A percentile compares a stretch with the other conserved stretches of the same genome.
These are phyloP conservation scores for Paragyromitra xinjiangensis DNA, from an alignment of 495 filamentous ascomycete genomes.

Conservation along the genomic window DNA sequence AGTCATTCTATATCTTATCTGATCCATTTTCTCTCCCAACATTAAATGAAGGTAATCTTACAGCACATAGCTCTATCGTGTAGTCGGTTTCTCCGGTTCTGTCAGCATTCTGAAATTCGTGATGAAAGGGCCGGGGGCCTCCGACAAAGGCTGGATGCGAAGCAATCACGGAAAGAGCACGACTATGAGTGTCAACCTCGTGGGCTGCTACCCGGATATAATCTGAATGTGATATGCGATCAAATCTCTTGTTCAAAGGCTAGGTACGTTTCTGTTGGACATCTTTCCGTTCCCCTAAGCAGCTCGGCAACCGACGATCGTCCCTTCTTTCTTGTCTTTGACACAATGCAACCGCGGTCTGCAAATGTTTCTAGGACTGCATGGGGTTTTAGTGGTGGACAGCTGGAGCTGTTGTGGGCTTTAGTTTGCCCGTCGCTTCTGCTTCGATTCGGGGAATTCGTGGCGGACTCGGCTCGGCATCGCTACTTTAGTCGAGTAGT, in stretches of 20 bases:
- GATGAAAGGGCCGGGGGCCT: constrained; percentile 23
- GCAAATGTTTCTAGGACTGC: constrained; percentile 36
- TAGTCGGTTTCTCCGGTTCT: constrained; percentile 13
- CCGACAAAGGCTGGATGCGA: constrained; percentile 30
- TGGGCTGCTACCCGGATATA: constrained; percentile 44
- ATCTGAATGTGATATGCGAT: constrained; percentile 49
- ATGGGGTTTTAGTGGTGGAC: constrained; percentile 20
- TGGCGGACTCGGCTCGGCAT: constrained; percentile 44
- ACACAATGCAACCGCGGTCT: constrained; percentile 18
- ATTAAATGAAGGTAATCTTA: not conserved
- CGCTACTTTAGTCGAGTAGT: constrained; percentile 42
- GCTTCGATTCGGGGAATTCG: constrained; percentile 29
- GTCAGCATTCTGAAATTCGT: constrained; percentile 4
- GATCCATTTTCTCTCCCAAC: not conserved
- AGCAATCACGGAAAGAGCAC: constrained; percentile 17
- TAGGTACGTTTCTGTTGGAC: constrained; percentile 32
- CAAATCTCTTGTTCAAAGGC: constrained; percentile 22
- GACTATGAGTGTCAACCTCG: not conserved
- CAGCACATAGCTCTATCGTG: constrained; percentile 1
- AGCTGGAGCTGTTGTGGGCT: not conserved
- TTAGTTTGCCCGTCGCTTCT: constrained; percentile 8
- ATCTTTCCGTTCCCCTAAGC: constrained; percentile 14
- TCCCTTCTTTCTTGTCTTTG: constrained; percentile 23
- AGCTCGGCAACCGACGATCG: constrained; percentile 34
- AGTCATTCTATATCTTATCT: not conserved